Conservation (phyloP, 2,329 filamentous ascomycete genomes). For the Fusarium nematophilum region DNA sequence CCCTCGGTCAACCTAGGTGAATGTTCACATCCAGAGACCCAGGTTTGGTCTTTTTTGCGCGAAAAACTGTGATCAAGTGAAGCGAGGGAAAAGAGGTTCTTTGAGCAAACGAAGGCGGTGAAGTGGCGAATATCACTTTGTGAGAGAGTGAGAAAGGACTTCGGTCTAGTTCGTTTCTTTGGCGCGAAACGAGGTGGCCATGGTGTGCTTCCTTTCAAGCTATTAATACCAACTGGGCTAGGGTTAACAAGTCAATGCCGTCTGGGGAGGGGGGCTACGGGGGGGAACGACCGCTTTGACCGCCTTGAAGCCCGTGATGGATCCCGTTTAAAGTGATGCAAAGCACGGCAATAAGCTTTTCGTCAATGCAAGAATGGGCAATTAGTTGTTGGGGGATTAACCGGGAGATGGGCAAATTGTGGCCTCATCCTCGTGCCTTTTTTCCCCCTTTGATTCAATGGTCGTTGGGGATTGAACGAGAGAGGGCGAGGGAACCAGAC, state of each 20-base stretch:
- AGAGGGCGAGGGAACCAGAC: not conserved
- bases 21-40: not conserved
- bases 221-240: constrained; percentile 26
- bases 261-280: constrained; percentile 32
- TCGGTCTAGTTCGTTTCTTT: constrained; percentile 37
- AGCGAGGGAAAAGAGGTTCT: not conserved
- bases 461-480: constrained; percentile 5
- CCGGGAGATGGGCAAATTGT: constrained; percentile 8
- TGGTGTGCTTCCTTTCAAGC: constrained; percentile 32
- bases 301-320: constrained; percentile 40
- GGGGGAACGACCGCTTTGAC: constrained; percentile 40
- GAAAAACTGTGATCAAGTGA: constrained; percentile 5
- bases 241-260: constrained; percentile 40
- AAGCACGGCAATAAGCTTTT: constrained; percentile 32
- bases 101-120: constrained; percentile 26
- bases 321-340: constrained; percentile 34
- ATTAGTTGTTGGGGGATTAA: constrained; percentile 26
- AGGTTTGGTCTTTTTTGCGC: not conserved
- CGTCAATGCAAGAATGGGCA: constrained; percentile 36
- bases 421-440: constrained; percentile 14
- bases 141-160: constrained; percentile 22
- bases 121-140: constrained; percentile 10
- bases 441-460: not conserved
- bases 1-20: not conserved
- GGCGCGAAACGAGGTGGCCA: constrained; percentile 23